These are phyloP conservation scores for Cyathus striatus DNA, from an alignment of 768 basidiomycete genomes.

Conservation along the genomic window DNA sequence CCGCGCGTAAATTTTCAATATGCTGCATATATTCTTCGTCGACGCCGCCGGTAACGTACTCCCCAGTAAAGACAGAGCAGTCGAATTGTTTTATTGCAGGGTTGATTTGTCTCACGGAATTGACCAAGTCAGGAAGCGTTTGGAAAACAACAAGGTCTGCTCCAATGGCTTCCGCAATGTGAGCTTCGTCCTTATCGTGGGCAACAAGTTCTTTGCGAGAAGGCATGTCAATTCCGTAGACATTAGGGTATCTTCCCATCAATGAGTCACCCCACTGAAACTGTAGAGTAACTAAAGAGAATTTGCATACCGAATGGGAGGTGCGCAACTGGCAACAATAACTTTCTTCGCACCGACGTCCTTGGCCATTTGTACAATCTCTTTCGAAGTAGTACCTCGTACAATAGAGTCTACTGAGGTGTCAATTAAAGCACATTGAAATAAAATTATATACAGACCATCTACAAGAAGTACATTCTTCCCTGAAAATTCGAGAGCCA, in stretches of 20 bases:
- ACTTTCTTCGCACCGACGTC: slow-evolving; percentile 97
- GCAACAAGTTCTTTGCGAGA: slow-evolving; percentile 92
- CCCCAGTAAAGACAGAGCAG: slow-evolving; percentile 96
- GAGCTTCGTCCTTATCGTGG: slow-evolving; percentile 61
- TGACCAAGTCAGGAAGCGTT: slow-evolving; percentile 80
- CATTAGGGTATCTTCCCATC: slow-evolving; percentile 72
- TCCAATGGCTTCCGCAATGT: slow-evolving; percentile 79
- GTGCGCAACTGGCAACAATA: slow-evolving; percentile 94
- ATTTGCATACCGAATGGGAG: slow-evolving; percentile 77
- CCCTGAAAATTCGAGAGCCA: slow-evolving; percentile 91
- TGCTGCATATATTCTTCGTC: slow-evolving; percentile 74
- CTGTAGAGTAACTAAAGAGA: not conserved
- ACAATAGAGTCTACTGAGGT: slow-evolving; percentile 86
- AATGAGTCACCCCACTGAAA: not conserved
- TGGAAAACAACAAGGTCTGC: slow-evolving; percentile 97
- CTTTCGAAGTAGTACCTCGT: slow-evolving; percentile 95
- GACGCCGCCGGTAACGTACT: slow-evolving; percentile 94
- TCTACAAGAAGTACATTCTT: slow-evolving; percentile 96
- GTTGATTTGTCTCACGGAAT: slow-evolving; percentile 84
- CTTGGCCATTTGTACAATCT: slow-evolving; percentile 99
- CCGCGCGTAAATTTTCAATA: slow-evolving; percentile 75
- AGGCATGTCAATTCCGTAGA: slow-evolving; percentile 99
- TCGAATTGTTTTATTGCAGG: slow-evolving; percentile 75
- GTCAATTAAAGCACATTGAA: not conserved
- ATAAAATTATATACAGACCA: slow-evolving; percentile 42